A percentile compares a stretch with the other conserved stretches of the same genome.
phyloP scores from a whole-genome alignment of 1,139 yeast genomes.

The Kodamaea arcana region DNA sequence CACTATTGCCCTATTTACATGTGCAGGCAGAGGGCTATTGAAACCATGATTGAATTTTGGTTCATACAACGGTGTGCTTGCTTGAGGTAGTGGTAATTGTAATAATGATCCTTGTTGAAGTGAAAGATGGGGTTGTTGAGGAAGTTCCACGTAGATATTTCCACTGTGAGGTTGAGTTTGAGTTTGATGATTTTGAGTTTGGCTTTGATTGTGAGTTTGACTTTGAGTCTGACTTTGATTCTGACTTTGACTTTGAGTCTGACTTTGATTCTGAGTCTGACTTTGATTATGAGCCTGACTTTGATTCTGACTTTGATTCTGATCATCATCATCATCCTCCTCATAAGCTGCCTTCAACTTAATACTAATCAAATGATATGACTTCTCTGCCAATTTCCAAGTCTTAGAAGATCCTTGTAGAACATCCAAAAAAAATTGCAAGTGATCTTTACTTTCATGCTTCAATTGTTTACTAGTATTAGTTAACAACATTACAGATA shows the following conservation, averaged over 20 bases:
- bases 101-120: no score
- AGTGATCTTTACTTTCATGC: slow-evolving; percentile 24
- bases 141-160: no score
- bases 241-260: no score
- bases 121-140: neutral
- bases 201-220: no score
- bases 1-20: slow-evolving; percentile 11
- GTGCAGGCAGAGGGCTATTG: neutral
- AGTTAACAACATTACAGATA: slow-evolving; percentile 42
- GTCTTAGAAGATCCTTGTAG: slow-evolving; percentile 39
- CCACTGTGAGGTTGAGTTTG: no score
- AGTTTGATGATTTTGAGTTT: no score
- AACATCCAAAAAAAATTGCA: slow-evolving; percentile 37
- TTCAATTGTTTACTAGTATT: slow-evolving; percentile 26
- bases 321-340: slow-evolving; percentile 3
- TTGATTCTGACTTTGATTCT: neutral
- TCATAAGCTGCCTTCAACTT: slow-evolving; percentile 24
- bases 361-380: slow-evolving; percentile 38
- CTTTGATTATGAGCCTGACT: neutral
- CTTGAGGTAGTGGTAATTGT: neutral
- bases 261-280: neutral
- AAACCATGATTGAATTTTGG: neutral
- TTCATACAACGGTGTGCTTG: neutral
- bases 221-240: no score
- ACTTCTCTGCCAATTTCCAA: slow-evolving; percentile 49